Evolutionary conservation across 805 yeast species (phyloP).

Genomic region (Candida anglica): DNA sequence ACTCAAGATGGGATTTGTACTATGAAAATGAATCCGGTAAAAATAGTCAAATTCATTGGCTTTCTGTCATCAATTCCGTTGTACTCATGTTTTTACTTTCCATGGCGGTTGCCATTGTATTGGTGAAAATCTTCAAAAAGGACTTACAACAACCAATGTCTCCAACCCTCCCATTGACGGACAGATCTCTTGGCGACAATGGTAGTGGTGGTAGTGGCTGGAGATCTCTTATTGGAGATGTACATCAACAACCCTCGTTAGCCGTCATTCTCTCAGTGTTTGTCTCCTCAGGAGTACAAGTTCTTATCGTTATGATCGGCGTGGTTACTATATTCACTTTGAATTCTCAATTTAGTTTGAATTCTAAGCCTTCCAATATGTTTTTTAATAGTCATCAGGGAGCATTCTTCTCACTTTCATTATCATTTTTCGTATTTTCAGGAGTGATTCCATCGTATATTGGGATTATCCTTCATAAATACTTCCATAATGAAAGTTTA

Average conservation of each 20-base stretch:
- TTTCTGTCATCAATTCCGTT: slow-evolving; percentile 68
- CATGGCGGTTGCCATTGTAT: slow-evolving; percentile 59
- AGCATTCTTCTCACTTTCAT: slow-evolving; percentile 58
- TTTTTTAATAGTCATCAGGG: slow-evolving; percentile 67
- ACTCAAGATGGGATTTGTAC: slow-evolving; percentile 71
- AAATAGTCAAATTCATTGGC: slow-evolving; percentile 62
- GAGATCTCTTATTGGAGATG: slow-evolving; percentile 53
- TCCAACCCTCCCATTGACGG: slow-evolving; percentile 9
- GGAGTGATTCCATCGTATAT: slow-evolving; percentile 74
- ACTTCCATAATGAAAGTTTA: slow-evolving; percentile 42
- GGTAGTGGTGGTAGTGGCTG: slow-evolving; percentile 31
- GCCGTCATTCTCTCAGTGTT: slow-evolving; percentile 51
- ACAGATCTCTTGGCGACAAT: slow-evolving; percentile 3
- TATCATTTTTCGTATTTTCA: slow-evolving; percentile 59
- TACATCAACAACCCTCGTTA: slow-evolving; percentile 47
- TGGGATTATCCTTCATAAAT: slow-evolving; percentile 59
- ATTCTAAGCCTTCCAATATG: slow-evolving; percentile 30
- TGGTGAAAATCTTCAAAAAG: slow-evolving; percentile 50
- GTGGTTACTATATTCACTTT: slow-evolving; percentile 51
- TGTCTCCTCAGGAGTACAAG: slow-evolving; percentile 73
- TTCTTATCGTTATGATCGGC: slow-evolving; percentile 60
- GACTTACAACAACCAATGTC: slow-evolving; percentile 34
- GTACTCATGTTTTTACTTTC: slow-evolving; percentile 61
- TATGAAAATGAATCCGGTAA: slow-evolving; percentile 50
- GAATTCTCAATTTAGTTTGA: slow-evolving; percentile 21